phyloP scores from a whole-genome alignment of 2,329 filamentous ascomycete species.

The Sporothrix sp. region DNA sequence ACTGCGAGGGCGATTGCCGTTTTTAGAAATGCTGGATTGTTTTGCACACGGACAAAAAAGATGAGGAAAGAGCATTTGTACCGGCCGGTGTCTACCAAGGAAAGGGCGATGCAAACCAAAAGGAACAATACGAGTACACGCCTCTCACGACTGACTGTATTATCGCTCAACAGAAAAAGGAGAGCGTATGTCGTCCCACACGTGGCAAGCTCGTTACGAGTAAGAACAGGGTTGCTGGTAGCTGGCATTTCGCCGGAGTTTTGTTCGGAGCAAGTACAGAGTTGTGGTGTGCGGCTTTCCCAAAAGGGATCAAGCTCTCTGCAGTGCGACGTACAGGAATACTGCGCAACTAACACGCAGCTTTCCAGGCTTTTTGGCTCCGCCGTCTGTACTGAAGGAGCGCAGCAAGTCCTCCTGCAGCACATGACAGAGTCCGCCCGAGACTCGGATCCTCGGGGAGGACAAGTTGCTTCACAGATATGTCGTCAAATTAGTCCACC shows the following conservation, averaged over 20 bases:
- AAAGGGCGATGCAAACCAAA: neutral
- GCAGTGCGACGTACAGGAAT: too few species aligned
- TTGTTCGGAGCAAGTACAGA: constrained; percentile 14
- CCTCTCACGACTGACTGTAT: neutral
- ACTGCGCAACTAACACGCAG: too few species aligned
- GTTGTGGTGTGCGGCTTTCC: neutral
- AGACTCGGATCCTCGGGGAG: constrained; percentile 1
- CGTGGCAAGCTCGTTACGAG: neutral
- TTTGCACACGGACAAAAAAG: too few species aligned
- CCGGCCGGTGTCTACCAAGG: neutral
- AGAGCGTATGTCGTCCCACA: neutral
- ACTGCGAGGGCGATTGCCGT: constrained; percentile 1
- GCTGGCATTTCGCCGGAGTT: constrained; percentile 10
- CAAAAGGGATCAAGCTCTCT: neutral
- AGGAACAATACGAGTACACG: neutral
- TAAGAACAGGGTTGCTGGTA: neutral
- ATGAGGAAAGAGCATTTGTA: neutral
- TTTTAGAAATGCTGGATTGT: neutral
- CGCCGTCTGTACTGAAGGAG: neutral
- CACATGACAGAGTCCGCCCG: neutral
- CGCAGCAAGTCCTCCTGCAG: constrained; percentile 2
- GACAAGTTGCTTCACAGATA: neutral
- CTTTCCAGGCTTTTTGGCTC: too few species aligned
- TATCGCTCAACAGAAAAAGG: neutral
- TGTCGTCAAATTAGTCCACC: too few species aligned